Conservation (phyloP, 202 grass and related monocot species). For the Dendrocalamus latiflorus region DNA sequence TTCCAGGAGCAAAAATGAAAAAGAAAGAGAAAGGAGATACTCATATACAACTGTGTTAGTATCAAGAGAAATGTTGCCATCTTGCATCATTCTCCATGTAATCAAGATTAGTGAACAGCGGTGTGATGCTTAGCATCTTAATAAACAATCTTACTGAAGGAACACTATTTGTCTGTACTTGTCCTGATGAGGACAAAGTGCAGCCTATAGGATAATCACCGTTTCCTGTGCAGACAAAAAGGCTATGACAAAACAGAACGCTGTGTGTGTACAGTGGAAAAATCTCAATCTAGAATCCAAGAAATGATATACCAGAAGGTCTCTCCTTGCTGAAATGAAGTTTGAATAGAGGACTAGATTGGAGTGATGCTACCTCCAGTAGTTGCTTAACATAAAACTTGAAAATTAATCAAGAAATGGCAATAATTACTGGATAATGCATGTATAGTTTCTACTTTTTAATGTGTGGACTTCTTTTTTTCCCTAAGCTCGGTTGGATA, state of each 20-base stretch:
- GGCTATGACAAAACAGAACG: slow-evolving; percentile 28
- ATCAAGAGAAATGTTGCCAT: too few relatives aligned
- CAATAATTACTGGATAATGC: background rate
- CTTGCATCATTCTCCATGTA: too few relatives aligned
- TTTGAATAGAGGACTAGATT: slow-evolving; percentile 1
- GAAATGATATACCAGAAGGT: slow-evolving; percentile 26
- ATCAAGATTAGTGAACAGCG: too few relatives aligned
- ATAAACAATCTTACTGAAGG: background rate
- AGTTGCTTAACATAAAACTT: background rate
- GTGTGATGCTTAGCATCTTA: too few relatives aligned
- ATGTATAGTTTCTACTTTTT: too few relatives aligned
- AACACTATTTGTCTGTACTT: background rate
- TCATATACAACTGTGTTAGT: too few relatives aligned
- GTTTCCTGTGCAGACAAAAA: slow-evolving; percentile 39
- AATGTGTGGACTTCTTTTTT: too few relatives aligned
- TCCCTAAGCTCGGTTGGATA: too few relatives aligned
- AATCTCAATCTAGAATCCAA: slow-evolving; percentile 43
- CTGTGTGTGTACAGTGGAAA: slow-evolving; percentile 2
- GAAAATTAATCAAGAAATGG: background rate
- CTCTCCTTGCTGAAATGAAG: background rate
- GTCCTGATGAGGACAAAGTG: slow-evolving; percentile 35
- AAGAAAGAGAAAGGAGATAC: too few relatives aligned
- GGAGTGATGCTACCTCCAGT: background rate
- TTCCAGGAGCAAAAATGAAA: too few relatives aligned
- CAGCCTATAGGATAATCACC: background rate